Evolutionary conservation across 1,139 yeast genomes (phyloP).

Genomic region (Yamadazyma sp.): DNA sequence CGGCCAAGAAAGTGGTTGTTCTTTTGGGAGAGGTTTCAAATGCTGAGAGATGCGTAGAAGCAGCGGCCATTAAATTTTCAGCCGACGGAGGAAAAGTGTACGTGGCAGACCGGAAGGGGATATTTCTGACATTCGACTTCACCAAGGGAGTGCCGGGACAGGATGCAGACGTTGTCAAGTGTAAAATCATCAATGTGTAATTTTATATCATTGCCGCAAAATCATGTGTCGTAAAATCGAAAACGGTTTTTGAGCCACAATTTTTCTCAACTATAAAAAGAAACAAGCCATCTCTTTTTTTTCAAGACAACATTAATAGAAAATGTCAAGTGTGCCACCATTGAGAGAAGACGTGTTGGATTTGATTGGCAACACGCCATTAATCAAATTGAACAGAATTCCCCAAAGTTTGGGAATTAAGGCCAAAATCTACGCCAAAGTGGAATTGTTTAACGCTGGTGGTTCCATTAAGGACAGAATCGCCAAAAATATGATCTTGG

Average conservation of each 20-base stretch:
- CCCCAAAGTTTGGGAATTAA: conserved; percentile 78
- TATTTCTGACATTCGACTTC: conserved; percentile 77
- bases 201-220: no score
- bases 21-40: conserved; percentile 75
- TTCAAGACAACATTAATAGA: not conserved
- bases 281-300: not conserved
- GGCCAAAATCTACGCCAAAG: conserved; percentile 58
- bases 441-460: conserved; percentile 68
- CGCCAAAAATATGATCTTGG: conserved; percentile 70
- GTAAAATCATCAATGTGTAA: conserved; percentile 51
- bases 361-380: conserved; percentile 81
- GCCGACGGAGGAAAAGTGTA: conserved; percentile 79
- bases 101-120: conserved; percentile 78
- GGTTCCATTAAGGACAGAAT: conserved; percentile 71
- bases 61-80: conserved; percentile 76
- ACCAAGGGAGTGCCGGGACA: conserved; percentile 79
- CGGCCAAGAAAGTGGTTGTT: conserved; percentile 54
- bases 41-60: conserved; percentile 65
- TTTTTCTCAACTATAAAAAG: not conserved
- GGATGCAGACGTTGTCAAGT: conserved; percentile 74
- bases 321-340: conserved; percentile 28
- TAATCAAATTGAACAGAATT: conserved; percentile 69
- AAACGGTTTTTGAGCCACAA: conserved; percentile 2
- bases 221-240: not conserved
- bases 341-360: conserved; percentile 49